A percentile compares a stretch with the other conserved stretches of the same genome.
Evolutionary conservation across 2,329 filamentous ascomycete species (phyloP).

Genomic region (Pseudogymnoascus sp.): DNA sequence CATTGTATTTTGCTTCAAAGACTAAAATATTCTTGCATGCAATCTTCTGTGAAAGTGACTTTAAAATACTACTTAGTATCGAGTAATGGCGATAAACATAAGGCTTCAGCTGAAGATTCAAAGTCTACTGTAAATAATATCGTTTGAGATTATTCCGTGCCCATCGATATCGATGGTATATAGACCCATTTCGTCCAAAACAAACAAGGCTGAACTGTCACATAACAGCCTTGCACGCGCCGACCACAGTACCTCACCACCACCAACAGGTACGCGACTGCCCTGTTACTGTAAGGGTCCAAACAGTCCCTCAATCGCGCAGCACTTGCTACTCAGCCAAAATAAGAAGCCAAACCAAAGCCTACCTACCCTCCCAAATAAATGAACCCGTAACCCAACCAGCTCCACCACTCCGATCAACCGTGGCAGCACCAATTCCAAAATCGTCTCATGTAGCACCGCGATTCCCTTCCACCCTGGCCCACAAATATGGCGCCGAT

Average conservation of each 20-base stretch:
- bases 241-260: neutral
- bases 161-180: neutral
- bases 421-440: neutral
- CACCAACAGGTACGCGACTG: slow-evolving; percentile 4
- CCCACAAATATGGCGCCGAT: slow-evolving; percentile 9
- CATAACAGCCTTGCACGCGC: neutral
- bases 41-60: neutral
- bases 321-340: neutral
- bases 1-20: slow-evolving; percentile 1
- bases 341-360: neutral
- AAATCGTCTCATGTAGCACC: neutral
- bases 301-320: slow-evolving; percentile 8
- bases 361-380: neutral
- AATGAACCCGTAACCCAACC: neutral
- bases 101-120: neutral
- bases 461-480: neutral
- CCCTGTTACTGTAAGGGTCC: neutral
- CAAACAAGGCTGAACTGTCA: slow-evolving; percentile 3
- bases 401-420: neutral
- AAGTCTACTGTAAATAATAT: too few relatives aligned
- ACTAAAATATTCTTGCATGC: neutral
- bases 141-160: neutral
- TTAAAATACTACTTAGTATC: too few relatives aligned
- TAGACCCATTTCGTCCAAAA: neutral
- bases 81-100: neutral